phyloP scores from a whole-genome alignment of 2,329 filamentous ascomycete species.

The Claviceps sp. region DNA sequence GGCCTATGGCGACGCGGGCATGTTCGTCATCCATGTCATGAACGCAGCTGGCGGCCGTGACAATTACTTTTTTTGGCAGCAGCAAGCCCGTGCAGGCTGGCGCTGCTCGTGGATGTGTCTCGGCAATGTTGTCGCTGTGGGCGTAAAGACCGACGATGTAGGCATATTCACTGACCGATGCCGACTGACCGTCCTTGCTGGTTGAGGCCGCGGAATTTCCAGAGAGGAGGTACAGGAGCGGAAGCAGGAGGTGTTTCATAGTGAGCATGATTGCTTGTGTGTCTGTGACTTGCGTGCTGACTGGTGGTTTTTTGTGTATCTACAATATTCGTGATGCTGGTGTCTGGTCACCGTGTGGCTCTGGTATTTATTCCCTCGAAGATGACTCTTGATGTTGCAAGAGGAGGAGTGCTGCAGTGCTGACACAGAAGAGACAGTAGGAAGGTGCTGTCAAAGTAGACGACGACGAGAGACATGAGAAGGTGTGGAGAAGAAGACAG shows the following conservation, averaged over 20 bases:
- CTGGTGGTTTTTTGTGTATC: background rate
- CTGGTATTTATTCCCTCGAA: no score
- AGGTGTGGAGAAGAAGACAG: no score
- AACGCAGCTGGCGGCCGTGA: slow-evolving; percentile 4
- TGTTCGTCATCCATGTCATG: background rate
- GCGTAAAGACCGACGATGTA: slow-evolving; percentile 1
- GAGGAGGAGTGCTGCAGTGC: no score
- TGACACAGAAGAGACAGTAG: no score
- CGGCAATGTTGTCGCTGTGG: background rate
- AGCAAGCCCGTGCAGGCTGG: background rate
- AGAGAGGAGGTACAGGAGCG: background rate
- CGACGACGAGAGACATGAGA: no score
- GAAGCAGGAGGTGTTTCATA: background rate
- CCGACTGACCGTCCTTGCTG: background rate
- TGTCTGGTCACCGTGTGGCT: no score
- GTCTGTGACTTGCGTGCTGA: background rate
- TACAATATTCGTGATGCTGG: no score
- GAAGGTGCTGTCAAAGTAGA: no score
- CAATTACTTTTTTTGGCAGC: background rate
- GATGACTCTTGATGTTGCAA: no score
- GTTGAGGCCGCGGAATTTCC: background rate
- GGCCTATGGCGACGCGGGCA: background rate
- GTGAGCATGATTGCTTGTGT: background rate
- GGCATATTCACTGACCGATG: background rate
- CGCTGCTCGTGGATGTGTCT: background rate